Evolutionary conservation across 352 stramenopile species (phyloP).

Genomic region (Pythium pyrilobum): DNA sequence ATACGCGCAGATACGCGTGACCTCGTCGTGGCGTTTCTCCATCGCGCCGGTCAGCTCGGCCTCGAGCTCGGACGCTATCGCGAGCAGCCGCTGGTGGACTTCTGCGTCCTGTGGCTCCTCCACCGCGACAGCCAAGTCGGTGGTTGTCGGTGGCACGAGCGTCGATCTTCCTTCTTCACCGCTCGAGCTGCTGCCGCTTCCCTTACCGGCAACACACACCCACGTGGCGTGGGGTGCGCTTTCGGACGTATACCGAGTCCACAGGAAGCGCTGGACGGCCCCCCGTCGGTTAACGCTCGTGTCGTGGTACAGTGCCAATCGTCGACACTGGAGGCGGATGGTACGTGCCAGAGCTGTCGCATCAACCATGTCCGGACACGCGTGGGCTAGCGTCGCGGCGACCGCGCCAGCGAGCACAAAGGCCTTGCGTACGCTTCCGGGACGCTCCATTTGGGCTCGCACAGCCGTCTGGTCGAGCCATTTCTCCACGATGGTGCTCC

Average conservation of each 20-base stretch:
- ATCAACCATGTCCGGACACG: slow-evolving; percentile 15
- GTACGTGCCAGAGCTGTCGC: slow-evolving; percentile 20
- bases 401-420: slow-evolving; percentile 1
- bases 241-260: slow-evolving; percentile 42
- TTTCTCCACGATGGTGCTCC: slow-evolving; percentile 56
- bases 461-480: slow-evolving; percentile 54
- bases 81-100: not conserved
- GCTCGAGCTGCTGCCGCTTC: not conserved
- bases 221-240: slow-evolving; percentile 33
- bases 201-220: slow-evolving; percentile 32
- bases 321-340: slow-evolving; percentile 34
- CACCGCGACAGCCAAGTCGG: not conserved
- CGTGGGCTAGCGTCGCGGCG: not conserved
- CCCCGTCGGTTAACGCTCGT: too few relatives aligned
- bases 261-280: slow-evolving; percentile 26
- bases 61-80: slow-evolving; percentile 6
- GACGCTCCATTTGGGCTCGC: slow-evolving; percentile 3
- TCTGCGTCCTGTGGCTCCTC: not conserved
- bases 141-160: not conserved
- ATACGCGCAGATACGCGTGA: slow-evolving; percentile 40
- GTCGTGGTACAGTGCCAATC: slow-evolving; percentile 36
- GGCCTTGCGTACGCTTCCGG: not conserved
- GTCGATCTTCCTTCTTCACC: slow-evolving; percentile 12
- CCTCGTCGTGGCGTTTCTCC: slow-evolving; percentile 30
- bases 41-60: slow-evolving; percentile 24